Conservation (phyloP, 768 basidiomycete genomes). For the Boletus fagicola region DNA sequence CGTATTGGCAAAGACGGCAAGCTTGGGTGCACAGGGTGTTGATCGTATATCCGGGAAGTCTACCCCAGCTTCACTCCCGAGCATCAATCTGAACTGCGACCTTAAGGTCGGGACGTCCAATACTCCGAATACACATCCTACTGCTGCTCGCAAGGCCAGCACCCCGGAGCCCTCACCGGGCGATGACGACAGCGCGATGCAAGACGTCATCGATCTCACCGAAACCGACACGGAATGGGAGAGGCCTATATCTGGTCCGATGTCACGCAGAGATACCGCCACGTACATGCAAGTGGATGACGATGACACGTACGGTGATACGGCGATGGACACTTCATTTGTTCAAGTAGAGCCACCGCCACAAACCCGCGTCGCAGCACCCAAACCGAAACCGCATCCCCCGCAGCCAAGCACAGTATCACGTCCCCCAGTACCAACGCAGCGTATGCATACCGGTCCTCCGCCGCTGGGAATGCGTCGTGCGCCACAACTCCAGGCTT, state of each 20-base stretch:
- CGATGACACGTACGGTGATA: conserved; percentile 6
- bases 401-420: background rate
- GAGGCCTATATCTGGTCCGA: background rate
- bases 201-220: conserved; percentile 21
- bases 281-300: conserved; percentile 19
- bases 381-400: background rate
- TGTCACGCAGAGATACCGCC: conserved; percentile 3
- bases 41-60: conserved; percentile 10
- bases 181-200: conserved; percentile 16
- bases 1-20: conserved; percentile 6
- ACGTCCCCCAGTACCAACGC: conserved; percentile 6
- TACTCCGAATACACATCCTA: background rate
- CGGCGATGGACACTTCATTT: background rate
- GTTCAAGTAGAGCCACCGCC: conserved; percentile 1
- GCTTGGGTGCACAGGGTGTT: background rate
- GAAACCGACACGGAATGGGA: conserved; percentile 22
- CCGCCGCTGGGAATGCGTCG: conserved; percentile 33
- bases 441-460: conserved; percentile 19
- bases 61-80: conserved; percentile 11
- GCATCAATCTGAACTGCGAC: conserved; percentile 10
- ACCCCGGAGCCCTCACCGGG: background rate
- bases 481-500: conserved; percentile 10
- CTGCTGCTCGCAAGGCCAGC: background rate
- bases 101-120: background rate
- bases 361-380: background rate